Evolutionary conservation across 306 rosid species (phyloP), one percentile per base, ranked within the genome.

Genomic region (Rubus parviflorus): DNA sequence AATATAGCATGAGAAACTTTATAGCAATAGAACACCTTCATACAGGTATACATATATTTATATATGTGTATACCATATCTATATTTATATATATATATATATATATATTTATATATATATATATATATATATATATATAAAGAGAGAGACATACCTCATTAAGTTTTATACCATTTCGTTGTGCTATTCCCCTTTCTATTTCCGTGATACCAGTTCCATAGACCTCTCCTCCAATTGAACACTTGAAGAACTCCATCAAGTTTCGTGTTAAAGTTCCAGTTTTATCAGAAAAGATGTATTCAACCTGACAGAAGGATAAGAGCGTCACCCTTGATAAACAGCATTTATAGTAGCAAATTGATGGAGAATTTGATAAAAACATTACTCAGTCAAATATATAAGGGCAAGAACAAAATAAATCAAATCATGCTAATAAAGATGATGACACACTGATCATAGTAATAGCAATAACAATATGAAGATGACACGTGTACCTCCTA

Each of bases 191-290:
- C 82, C 88, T 91, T 84, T 96, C 96, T 82, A 88, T 92, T 91
- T 96, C 99, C 73, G 98, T 96, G 81, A 91, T 66, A 51, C 98
- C 98, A 85, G 87, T 91, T 71, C 99, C 98, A 79, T 92, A 96
- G 70, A 88, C 82, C 87, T 92, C 97, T 76, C 88, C 94, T 75
- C 98, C 99, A 84, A 96, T 96, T 57, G 99, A 96, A 83, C 99
- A 96, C 90, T 96, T 96, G 85, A 96, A 96, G 88, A 96, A 96
- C 88, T 96, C 99, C 99, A 96, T 96, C 72, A 92, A 89, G 87
- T 96, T 96, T 83, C 97, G 86, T 51, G 97, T 96, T 30, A 96
- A 88, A 70, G 99, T 96, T 78, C 99, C 98, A 85, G 99, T 96
- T 91, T 96, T 96, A 84, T 96, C 97, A 68, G 99, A 91, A 87